Base-by-base conservation (phyloP, 352 stramenopile genomes). In the Phytophthora agathidicida region DNA sequence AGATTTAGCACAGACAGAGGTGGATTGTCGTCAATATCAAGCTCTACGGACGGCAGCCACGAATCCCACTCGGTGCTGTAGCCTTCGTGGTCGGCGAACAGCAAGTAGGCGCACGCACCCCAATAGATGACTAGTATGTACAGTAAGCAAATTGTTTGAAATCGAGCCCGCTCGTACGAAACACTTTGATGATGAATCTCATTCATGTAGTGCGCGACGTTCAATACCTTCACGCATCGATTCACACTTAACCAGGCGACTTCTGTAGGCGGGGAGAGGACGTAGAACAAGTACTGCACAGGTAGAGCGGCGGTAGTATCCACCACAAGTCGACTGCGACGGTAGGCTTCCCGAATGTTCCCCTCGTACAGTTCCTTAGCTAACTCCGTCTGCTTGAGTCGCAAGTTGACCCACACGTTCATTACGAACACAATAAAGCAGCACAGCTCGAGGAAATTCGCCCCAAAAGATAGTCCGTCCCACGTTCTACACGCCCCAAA, bases 351-450 rank as follows among this genome's bases (percentile, higher is more conserved):
- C 3, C 50, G 62, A 1, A 81, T 48, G 14, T 80, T 70, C 33
- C 77, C 65, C 31, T 89, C 79, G 51, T 81, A 86, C 1, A 86
- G 56, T 35, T 89, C 79, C 17, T 80, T 71, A 8, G 79, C 79
- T 3, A 74, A 26, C 1, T 68, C 48, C 27, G 60, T 77, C 27
- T 83, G 66, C 35, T 71, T 65, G 5, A 89, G 55, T 22, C 68
- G 61, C 61, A 72, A 79, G 20, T 89, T 84, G 49, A 89, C 53
- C 74, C 74, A 86, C 19, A 87, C 58, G 33, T 87, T 76, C 5
- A 81, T 10, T 3, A 54, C 23, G 23, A 83, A 86, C 23, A 87
- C 20, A 2, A 68, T 5, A 17, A 76, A 71, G 36, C 65, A 73
- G n/a, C 66, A 45, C 2, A 81, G 47, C 19, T 87, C 74, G 17